Percentiles rank a stretch among this genome's conserved stretches.
These are phyloP conservation scores for Hygrophoropsis aurantiaca DNA, from an alignment of 768 basidiomycete genomes.

Conservation along the genomic window DNA sequence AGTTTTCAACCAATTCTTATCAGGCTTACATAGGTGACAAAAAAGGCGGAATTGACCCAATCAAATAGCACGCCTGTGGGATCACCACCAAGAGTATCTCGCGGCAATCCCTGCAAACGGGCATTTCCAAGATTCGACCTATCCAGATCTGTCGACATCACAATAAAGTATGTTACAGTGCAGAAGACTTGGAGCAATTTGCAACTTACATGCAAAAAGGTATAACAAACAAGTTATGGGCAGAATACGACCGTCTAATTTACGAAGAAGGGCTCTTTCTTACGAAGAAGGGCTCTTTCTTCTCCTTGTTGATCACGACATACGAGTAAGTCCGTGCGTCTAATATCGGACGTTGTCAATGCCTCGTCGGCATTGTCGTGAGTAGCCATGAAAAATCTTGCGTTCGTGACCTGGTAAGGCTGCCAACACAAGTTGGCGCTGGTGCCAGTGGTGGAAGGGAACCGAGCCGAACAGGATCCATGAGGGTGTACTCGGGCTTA, in stretches of 20 bases:
- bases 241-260: slow-evolving; percentile 58
- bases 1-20: neutral
- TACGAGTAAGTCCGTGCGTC: too few relatives aligned
- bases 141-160: slow-evolving; percentile 42
- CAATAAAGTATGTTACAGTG: neutral
- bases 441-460: too few relatives aligned
- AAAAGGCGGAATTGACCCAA: slow-evolving; percentile 70
- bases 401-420: too few relatives aligned
- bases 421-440: too few relatives aligned
- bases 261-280: slow-evolving; percentile 57
- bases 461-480: too few relatives aligned
- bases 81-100: slow-evolving; percentile 62
- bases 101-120: slow-evolving; percentile 58
- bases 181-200: neutral
- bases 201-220: slow-evolving; percentile 60
- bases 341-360: too few relatives aligned
- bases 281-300: too few relatives aligned
- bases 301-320: slow-evolving; percentile 17
- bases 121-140: slow-evolving; percentile 73
- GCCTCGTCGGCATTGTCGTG: too few relatives aligned
- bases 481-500: too few relatives aligned
- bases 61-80: slow-evolving; percentile 58
- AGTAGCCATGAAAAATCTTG: too few relatives aligned
- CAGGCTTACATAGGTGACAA: slow-evolving; percentile 62
- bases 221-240: slow-evolving; percentile 64